Percentiles rank a stretch among this genome's conserved stretches.
These are phyloP conservation scores for Wolfiporia cocos DNA, from an alignment of 1,284 basidiomycete species.

Conservation along the genomic window DNA sequence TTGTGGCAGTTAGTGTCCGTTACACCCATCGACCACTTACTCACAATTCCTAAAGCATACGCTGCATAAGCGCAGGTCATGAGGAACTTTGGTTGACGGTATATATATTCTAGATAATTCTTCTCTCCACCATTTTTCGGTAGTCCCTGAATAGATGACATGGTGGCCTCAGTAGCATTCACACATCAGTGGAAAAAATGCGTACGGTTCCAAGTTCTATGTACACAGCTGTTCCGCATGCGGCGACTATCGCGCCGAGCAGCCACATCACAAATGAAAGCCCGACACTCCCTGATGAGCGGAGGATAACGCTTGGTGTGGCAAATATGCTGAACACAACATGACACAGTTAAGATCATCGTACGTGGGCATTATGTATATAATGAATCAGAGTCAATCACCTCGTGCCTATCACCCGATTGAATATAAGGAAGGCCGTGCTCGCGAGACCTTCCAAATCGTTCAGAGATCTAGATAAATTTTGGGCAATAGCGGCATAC, in stretches of 20 bases:
- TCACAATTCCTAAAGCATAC: constrained; percentile 55
- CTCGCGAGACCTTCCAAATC: constrained; percentile 41
- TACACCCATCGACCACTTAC: too few species aligned
- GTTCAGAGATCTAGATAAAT: background rate
- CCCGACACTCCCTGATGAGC: constrained; percentile 59
- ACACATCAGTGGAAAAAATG: background rate
- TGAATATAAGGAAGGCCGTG: constrained; percentile 67
- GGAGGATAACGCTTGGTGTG: constrained; percentile 63
- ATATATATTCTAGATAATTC: constrained; percentile 71
- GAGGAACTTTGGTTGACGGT: constrained; percentile 55
- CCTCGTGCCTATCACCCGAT: constrained; percentile 76
- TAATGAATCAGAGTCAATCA: constrained; percentile 11
- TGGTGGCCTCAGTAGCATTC: background rate
- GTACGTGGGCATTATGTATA: too few species aligned
- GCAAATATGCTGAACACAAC: constrained; percentile 58
- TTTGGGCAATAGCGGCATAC: background rate
- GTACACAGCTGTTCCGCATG: constrained; percentile 64
- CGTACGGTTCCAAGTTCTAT: constrained; percentile 65
- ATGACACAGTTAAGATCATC: constrained; percentile 9
- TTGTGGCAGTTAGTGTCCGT: background rate
- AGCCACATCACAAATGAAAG: constrained; percentile 66
- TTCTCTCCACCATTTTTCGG: constrained; percentile 74
- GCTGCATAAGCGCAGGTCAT: constrained; percentile 53
- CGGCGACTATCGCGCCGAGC: constrained; percentile 56
- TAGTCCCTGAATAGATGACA: constrained; percentile 41